Conservation (phyloP, 2,329 filamentous ascomycete genomes). For the Fusarium staphyleae region DNA sequence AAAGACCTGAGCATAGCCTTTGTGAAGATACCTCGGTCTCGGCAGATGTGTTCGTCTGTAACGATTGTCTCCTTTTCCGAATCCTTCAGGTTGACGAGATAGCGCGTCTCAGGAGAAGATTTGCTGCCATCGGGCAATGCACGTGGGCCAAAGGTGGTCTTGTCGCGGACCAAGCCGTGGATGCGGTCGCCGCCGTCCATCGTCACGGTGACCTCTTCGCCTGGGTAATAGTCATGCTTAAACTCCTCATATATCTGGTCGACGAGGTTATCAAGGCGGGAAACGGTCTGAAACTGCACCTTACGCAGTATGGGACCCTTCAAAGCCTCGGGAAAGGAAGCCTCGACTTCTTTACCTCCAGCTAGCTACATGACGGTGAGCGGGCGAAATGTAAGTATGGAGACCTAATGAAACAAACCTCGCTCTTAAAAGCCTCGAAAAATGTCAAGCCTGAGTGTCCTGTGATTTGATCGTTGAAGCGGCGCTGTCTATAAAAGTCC, state of each 20-base stretch:
- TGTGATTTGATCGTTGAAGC: slow-evolving; percentile 95
- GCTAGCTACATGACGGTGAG: slow-evolving; percentile 61
- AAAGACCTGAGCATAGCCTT: slow-evolving; percentile 94
- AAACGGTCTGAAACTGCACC: slow-evolving; percentile 90
- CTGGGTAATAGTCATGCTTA: slow-evolving; percentile 89
- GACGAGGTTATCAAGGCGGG: slow-evolving; percentile 83
- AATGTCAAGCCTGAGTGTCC: slow-evolving; percentile 91
- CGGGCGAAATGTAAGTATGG: neutral
- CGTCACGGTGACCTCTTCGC: slow-evolving; percentile 80
- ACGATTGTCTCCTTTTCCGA: slow-evolving; percentile 77
- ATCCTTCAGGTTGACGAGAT: slow-evolving; percentile 78
- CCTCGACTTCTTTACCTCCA: slow-evolving; percentile 88
- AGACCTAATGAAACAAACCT: slow-evolving; percentile 65
- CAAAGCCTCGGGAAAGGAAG: slow-evolving; percentile 87
- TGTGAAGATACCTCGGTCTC: slow-evolving; percentile 91
- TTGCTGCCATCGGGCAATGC: slow-evolving; percentile 72
- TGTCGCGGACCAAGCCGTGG: slow-evolving; percentile 82
- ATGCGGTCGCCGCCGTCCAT: slow-evolving; percentile 72
- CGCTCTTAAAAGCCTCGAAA: slow-evolving; percentile 90
- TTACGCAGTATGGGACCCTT: slow-evolving; percentile 89
- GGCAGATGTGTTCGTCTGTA: slow-evolving; percentile 80
- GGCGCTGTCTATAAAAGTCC: slow-evolving; percentile 92
- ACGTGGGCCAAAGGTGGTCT: slow-evolving; percentile 73
- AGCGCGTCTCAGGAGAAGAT: slow-evolving; percentile 76
- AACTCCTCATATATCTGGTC: slow-evolving; percentile 78